phyloP scores from a whole-genome alignment of 116 monocot species.

The Papilionanthe hybrid region DNA sequence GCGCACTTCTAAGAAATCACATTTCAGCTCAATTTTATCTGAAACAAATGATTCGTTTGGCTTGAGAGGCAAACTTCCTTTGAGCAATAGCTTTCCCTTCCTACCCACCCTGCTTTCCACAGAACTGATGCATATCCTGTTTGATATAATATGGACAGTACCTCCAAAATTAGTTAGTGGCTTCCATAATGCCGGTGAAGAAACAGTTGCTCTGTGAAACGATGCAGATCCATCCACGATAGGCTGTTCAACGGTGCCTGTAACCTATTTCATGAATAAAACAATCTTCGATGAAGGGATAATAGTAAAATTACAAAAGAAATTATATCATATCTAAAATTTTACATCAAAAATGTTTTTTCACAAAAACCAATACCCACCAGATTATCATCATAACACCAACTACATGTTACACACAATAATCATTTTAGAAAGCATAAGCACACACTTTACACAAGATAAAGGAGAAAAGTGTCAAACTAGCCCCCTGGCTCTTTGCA shows the following conservation, averaged over 20 bases:
- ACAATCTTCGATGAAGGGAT: neutral
- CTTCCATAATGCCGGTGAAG: constrained; percentile 76
- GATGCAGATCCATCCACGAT: constrained; percentile 85
- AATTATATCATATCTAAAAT: neutral
- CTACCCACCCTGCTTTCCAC: constrained; percentile 90
- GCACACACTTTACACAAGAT: neutral
- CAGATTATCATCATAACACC: neutral
- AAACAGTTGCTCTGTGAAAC: constrained; percentile 84
- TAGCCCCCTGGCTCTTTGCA: no score
- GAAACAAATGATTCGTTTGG: constrained; percentile 49
- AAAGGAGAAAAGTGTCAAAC: neutral
- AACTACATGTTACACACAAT: neutral
- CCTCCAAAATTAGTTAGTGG: constrained; percentile 93
- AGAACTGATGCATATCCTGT: constrained; percentile 76
- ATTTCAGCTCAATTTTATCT: constrained; percentile 92
- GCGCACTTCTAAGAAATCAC: constrained; percentile 88
- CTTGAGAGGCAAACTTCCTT: constrained; percentile 88
- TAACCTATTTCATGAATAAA: constrained; percentile 54
- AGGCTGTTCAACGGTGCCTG: constrained; percentile 86
- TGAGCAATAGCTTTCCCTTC: constrained; percentile 77
- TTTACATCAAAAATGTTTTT: neutral
- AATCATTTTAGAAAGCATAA: neutral
- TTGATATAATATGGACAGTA: constrained; percentile 64
- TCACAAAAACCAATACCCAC: neutral
- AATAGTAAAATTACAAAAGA: neutral